Evolutionary conservation across 148 eudicot species (phyloP).

Genomic region (Arbutus unedo): DNA sequence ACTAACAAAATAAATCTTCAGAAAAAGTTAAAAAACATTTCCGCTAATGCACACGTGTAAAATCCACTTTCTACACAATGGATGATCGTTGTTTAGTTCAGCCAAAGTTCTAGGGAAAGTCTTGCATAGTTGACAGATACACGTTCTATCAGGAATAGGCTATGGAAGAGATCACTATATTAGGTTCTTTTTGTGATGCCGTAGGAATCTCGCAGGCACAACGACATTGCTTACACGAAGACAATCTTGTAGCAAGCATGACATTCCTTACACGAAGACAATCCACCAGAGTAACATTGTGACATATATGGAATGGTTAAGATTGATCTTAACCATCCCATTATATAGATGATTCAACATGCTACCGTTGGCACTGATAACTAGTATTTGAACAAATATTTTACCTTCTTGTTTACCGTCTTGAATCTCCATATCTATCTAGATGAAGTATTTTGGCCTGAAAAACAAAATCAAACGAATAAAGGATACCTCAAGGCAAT

Average conservation of each 20-base stretch:
- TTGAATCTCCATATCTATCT: neutral
- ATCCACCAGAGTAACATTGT: no score
- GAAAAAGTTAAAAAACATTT: neutral
- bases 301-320: no score
- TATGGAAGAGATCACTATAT: neutral
- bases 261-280: no score
- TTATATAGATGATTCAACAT: no score
- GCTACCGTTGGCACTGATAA: neutral
- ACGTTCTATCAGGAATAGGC: neutral
- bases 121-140: neutral
- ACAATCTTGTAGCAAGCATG: no score
- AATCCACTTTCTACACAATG: neutral
- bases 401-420: neutral
- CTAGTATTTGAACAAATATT: neutral
- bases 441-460: neutral
- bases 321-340: no score
- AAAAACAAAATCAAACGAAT: neutral
- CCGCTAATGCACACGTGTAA: neutral
- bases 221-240: neutral
- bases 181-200: neutral
- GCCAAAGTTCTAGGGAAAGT: conserved; percentile 2
- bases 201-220: neutral
- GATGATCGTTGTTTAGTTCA: neutral
- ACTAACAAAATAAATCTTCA: neutral
- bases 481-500: neutral